These are phyloP conservation scores for Teunomyces tritomae DNA, from an alignment of 805 yeast species.

Conservation along the genomic window DNA sequence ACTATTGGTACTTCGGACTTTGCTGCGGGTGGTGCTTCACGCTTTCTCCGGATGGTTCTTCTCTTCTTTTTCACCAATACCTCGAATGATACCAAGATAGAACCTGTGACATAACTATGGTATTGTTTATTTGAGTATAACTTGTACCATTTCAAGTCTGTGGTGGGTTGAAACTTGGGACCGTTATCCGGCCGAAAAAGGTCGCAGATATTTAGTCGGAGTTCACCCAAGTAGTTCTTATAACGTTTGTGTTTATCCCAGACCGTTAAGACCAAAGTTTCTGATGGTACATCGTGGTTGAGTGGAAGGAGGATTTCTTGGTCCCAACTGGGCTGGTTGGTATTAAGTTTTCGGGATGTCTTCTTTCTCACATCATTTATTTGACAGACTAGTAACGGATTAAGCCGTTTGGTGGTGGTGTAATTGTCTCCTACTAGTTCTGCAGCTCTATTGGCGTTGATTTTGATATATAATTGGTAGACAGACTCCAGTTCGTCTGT, in stretches of 20 bases:
- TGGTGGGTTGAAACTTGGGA: slow-evolving; percentile 11
- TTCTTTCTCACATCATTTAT: slow-evolving; percentile 28
- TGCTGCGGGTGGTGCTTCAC: not conserved
- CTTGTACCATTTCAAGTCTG: slow-evolving; percentile 44
- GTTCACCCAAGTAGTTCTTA: slow-evolving; percentile 40
- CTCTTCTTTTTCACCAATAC: slow-evolving; percentile 21
- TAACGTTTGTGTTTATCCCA: slow-evolving; percentile 41
- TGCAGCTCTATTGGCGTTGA: slow-evolving; percentile 40
- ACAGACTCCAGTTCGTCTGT: not conserved
- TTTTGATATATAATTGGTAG: slow-evolving; percentile 22
- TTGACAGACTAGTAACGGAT: slow-evolving; percentile 37
- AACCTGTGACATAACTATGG: slow-evolving; percentile 48
- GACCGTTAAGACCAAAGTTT: slow-evolving; percentile 30
- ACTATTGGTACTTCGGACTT: not conserved
- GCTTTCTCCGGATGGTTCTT: slow-evolving; percentile 6
- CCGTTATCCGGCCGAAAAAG: slow-evolving; percentile 18
- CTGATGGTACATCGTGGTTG: slow-evolving; percentile 24
- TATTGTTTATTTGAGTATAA: slow-evolving; percentile 39
- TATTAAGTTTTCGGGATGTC: slow-evolving; percentile 29
- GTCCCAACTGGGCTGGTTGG: slow-evolving; percentile 43
- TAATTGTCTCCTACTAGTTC: slow-evolving; percentile 24
- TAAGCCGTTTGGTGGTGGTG: slow-evolving; percentile 20
- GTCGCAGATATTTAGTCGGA: slow-evolving; percentile 28
- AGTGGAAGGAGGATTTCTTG: slow-evolving; percentile 31
- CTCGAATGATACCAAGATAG: slow-evolving; percentile 43